phyloP scores from a whole-genome alignment of 2,329 filamentous ascomycete genomes.

The Aspergillus terreus region DNA sequence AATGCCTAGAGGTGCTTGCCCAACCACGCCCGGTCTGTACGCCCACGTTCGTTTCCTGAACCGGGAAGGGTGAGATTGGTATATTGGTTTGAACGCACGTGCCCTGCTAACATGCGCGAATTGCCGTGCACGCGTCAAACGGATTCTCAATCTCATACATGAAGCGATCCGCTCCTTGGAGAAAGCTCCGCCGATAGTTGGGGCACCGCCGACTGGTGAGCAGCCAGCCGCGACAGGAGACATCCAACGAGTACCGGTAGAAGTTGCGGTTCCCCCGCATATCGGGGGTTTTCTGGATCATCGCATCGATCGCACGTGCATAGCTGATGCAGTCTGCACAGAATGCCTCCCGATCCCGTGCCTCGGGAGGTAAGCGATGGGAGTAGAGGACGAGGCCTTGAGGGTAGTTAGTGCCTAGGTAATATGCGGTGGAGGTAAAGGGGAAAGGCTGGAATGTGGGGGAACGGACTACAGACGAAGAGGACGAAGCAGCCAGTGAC shows the following conservation, averaged over 20 bases:
- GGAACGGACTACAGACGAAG: background rate
- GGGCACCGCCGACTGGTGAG: slow-evolving; percentile 8
- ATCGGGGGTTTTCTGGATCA: slow-evolving; percentile 4
- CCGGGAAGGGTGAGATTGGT: background rate
- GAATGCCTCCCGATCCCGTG: background rate
- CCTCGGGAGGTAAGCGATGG: background rate
- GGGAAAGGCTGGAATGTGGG: background rate
- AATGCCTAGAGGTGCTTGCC: too few species aligned
- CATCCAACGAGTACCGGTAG: slow-evolving; percentile 12
- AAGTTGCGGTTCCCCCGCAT: slow-evolving; percentile 11
- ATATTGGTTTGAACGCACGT: background rate
- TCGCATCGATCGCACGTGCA: slow-evolving; percentile 8
- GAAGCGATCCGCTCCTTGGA: slow-evolving; percentile 6
- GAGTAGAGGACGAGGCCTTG: background rate
- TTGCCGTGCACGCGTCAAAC: slow-evolving; percentile 11
- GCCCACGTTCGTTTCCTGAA: too few species aligned
- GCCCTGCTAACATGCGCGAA: slow-evolving; percentile 2
- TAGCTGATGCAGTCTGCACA: slow-evolving; percentile 16
- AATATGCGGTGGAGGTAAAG: background rate
- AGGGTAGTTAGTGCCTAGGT: background rate
- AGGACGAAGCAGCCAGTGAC: background rate
- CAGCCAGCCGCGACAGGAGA: slow-evolving; percentile 11
- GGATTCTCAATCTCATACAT: slow-evolving; percentile 10
- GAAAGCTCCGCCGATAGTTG: slow-evolving; percentile 11
- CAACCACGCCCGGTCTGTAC: too few species aligned